Base-by-base conservation (phyloP, 371 early-diverging fungal genomes). In the Coemansia sp. region DNA sequence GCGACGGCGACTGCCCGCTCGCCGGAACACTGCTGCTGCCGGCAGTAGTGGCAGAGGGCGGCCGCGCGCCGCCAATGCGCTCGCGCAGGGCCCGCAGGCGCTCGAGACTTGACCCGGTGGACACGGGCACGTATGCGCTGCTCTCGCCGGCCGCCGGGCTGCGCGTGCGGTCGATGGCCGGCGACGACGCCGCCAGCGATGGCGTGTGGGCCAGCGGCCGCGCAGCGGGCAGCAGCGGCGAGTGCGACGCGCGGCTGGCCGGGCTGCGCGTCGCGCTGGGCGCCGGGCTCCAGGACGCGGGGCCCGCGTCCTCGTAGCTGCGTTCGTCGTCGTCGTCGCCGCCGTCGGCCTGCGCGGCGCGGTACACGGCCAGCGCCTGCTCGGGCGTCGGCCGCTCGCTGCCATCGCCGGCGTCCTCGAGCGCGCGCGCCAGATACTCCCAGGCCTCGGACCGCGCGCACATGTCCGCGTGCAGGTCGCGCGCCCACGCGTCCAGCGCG, bases 381-480 rank as follows among this genome's bases (percentile, higher is more conserved):
- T 41, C 16, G 5, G 59, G 52, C n/a, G 58, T 36, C 12, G 75
- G 75, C 2, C 47, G 38, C 7, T 41, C 59, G 0, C 6, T 36
- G 5, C 34, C 36, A 7, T 43, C 40, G 34, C 41, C 53, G 5
- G 34, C 57, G 6, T 20, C 26, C 39, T 36, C 41, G 20, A 65
- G 65, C 11, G 61, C 34, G 10, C 57, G 60, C 38, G 41, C 40
- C 55, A 74, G 30, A 12, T 62, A 72, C 33, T 57, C 59, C 75
- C 75, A 74, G 5, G 59, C 61, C 54, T 66, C 75, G 9, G 72
- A 74, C 11, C 12, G 59, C 2, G 57, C 62, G 36, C 43, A 11
- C 47, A 74, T 58, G 34, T 40, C 39, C 2, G 30, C 20, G n/a
- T 66, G 48, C 3, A 66, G 41, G 11, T 58, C 72, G 6, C 59